Evolutionary conservation across 495 filamentous ascomycete species (phyloP).

Genomic region (Lasiosphaeria ovina): DNA sequence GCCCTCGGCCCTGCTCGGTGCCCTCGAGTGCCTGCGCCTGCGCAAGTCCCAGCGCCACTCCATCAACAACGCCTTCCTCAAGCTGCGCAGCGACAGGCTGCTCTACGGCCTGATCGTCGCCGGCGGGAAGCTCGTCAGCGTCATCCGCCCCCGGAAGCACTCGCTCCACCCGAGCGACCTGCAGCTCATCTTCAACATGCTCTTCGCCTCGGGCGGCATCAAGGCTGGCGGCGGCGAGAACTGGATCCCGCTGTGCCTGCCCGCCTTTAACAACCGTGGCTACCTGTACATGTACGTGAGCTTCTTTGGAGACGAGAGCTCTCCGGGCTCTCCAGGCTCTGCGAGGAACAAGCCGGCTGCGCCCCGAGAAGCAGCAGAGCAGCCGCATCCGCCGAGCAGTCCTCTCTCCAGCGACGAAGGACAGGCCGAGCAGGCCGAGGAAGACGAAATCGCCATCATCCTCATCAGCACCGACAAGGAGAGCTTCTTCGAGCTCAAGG

Average conservation of each 20-base stretch:
- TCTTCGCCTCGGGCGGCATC: constrained; percentile 91
- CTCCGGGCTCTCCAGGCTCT: too few species aligned
- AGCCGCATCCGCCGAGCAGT: too few species aligned
- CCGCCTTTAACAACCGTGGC: constrained; percentile 96
- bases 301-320: constrained; percentile 57
- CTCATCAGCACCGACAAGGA: constrained; percentile 92
- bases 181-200: constrained; percentile 97
- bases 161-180: constrained; percentile 94
- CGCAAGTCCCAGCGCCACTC: constrained; percentile 80
- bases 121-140: constrained; percentile 89
- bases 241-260: constrained; percentile 95
- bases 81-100: constrained; percentile 66
- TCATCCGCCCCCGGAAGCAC: constrained; percentile 90
- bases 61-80: constrained; percentile 85
- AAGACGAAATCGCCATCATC: constrained; percentile 83
- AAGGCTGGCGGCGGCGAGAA: constrained; percentile 87
- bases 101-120: constrained; percentile 95
- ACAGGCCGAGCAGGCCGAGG: constrained; percentile 23
- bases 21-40: constrained; percentile 85
- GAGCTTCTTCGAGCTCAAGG: constrained; percentile 82
- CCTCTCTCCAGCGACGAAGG: constrained; percentile 12
- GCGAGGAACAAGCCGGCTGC: too few species aligned
- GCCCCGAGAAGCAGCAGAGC: too few species aligned
- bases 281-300: constrained; percentile 99
- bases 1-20: constrained; percentile 80